Evolutionary conservation across 2,329 filamentous ascomycete genomes (phyloP), one percentile per base, ranked within the genome.

Genomic region (Helminthosporium solani): DNA sequence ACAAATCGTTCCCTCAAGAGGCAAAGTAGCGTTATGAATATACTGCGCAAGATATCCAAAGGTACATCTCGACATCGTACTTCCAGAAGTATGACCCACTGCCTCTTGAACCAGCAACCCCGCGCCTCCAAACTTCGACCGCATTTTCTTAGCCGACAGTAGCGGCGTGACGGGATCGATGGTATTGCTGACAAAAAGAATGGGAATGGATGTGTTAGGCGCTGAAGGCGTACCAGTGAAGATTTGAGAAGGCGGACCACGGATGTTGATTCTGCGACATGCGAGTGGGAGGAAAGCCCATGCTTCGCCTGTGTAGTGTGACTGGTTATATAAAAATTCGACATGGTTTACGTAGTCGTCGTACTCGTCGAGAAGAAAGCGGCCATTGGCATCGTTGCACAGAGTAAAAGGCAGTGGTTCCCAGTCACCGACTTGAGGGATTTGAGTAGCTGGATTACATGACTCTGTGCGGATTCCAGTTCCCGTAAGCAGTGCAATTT

Each of bases 81-180:
- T 23, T 0, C 28, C 8, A 2, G 45, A 6, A 2, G 2, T 19
- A 15, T 62, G 58, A 2, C 50, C 52, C 2, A 44, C 47, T 6
- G 18, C 34, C 11, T 52, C 23, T 38, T 53, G 53, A 3, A 40
- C 36, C 1, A 58, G 33, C 20, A 58, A 15, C 5, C 43, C 25
- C n/a, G 53, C 25, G 14, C 56, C 56, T 2, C 33, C 44, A 31
- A 58, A 58, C 14, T 38, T 23, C 30, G 34, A 40, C 6, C n/a
- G 12, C 53, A 53, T 56, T 33, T 56, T 54, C 34, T 48, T 19
- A 2, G 56, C 53, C 5, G 36, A 28, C 3, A 42, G 19, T 3
- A 55, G 36, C 1, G 55, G 51, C 8, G 53, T 51, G 2, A 52
- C 47, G 6, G 56, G 56, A 30, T 56, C 56, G 15, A 54, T 7